phyloP scores from a whole-genome alignment of 805 yeast genomes.

The Saccharomycopsis capsularis region DNA sequence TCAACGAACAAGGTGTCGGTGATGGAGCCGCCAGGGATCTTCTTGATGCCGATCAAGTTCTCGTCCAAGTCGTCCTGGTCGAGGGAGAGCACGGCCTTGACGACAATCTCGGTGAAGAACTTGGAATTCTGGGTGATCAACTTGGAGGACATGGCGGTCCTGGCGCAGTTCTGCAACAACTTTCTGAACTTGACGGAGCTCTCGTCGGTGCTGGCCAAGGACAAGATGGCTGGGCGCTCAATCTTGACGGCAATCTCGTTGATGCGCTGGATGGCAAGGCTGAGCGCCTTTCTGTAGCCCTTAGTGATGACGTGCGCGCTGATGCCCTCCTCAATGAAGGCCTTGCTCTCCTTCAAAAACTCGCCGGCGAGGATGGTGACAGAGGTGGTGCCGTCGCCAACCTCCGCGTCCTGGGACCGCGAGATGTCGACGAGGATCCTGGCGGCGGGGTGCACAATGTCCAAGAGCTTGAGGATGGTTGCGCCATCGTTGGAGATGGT shows the following conservation, averaged over 20 bases:
- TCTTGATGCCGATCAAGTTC: constrained; percentile 86
- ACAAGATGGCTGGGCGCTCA: constrained; percentile 29
- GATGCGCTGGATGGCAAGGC: constrained; percentile 66
- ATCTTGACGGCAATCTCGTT: constrained; percentile 71
- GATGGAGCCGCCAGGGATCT: constrained; percentile 93
- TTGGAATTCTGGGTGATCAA: constrained; percentile 79
- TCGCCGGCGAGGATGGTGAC: constrained; percentile 95
- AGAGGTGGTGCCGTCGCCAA: constrained; percentile 97
- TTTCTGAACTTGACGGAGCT: constrained; percentile 49
- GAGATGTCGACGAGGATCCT: constrained; percentile 90
- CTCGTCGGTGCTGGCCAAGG: constrained; percentile 34
- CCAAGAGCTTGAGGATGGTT: constrained; percentile 82
- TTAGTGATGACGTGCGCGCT: constrained; percentile 83
- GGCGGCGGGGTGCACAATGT: constrained; percentile 98
- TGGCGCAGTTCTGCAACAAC: constrained; percentile 76
- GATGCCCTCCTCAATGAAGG: constrained; percentile 92
- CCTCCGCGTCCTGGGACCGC: constrained; percentile 95
- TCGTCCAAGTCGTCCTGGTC: constrained; percentile 86
- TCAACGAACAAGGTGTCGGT: constrained; percentile 84
- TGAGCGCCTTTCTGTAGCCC: constrained; percentile 80
- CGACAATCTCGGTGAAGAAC: constrained; percentile 93
- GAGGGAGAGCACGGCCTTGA: constrained; percentile 84
- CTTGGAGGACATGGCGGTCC: constrained; percentile 96
- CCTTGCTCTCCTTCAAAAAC: constrained; percentile 80
- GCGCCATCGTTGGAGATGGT: constrained; percentile 99